A percentile compares a stretch with the other conserved stretches of the same genome.
Evolutionary conservation across 2,329 filamentous ascomycete genomes (phyloP).

Genomic region (Colletotrichum endophyticum): DNA sequence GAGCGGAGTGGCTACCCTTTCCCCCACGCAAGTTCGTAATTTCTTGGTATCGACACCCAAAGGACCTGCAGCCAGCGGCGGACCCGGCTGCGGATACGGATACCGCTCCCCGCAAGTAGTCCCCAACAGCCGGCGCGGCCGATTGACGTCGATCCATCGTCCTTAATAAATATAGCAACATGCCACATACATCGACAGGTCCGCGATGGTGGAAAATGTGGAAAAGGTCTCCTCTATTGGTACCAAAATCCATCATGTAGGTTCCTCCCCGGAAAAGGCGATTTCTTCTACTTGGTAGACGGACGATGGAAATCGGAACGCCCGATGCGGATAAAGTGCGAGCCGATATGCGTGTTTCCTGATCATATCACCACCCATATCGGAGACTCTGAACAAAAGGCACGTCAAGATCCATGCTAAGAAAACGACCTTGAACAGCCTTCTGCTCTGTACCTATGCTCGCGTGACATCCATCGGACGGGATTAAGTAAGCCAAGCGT

Average conservation of each 20-base stretch:
- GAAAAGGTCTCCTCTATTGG: neutral
- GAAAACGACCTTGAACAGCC: neutral
- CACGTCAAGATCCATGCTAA: neutral
- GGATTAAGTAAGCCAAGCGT: neutral
- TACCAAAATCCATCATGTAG: neutral
- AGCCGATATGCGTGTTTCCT: neutral
- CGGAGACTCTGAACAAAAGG: neutral
- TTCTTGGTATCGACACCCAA: neutral
- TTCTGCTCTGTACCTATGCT: neutral
- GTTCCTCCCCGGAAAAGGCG: neutral
- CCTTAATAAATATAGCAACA: constrained; percentile 10
- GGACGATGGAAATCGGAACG: neutral
- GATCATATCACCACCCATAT: neutral
- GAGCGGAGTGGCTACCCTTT: neutral
- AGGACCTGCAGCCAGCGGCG: neutral
- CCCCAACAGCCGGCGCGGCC: neutral
- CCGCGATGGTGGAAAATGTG: neutral
- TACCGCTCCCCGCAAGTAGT: neutral
- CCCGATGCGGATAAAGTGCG: neutral
- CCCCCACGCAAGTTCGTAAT: neutral
- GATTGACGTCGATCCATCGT: neutral
- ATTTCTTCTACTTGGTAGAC: neutral
- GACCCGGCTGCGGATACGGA: neutral
- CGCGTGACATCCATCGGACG: neutral
- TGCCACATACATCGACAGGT: neutral